Conservation (phyloP, 352 stramenopile species). For the Pythium sukuiense region DNA sequence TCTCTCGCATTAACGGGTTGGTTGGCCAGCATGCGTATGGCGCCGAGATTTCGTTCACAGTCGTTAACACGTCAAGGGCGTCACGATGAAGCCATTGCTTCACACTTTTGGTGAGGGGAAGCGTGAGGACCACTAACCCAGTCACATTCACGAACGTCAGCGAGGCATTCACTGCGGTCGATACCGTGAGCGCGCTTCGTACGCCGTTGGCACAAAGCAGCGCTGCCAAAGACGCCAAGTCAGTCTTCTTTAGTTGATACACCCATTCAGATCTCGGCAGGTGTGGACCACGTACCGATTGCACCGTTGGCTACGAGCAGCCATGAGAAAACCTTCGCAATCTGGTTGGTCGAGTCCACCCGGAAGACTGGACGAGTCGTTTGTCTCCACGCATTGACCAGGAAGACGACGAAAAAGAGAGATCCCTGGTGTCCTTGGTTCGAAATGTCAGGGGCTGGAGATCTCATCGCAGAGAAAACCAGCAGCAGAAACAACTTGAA, state of each 20-base stretch:
- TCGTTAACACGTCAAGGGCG: neutral
- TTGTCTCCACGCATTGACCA: conserved; percentile 29
- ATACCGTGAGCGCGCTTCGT: conserved; percentile 60
- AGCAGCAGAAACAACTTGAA: conserved; percentile 54
- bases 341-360: conserved; percentile 34
- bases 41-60: neutral
- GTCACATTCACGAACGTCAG: conserved; percentile 48
- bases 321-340: conserved; percentile 37
- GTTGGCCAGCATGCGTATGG: conserved; percentile 16
- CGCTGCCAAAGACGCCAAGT: conserved; percentile 25
- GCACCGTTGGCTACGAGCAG: conserved; percentile 47
- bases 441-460: conserved; percentile 32
- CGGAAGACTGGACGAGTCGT: conserved; percentile 37
- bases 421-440: conserved; percentile 52
- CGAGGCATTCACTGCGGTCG: conserved; percentile 48
- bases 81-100: conserved; percentile 8
- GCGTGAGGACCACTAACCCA: conserved; percentile 26
- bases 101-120: conserved; percentile 22
- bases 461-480: conserved; percentile 53
- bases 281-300: conserved; percentile 37
- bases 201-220: conserved; percentile 58
- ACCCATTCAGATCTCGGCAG: neutral
- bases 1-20: conserved; percentile 13
- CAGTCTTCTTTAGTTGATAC: neutral
- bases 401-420: conserved; percentile 39